A percentile compares a stretch with the other conserved stretches of the same genome.
Evolutionary conservation across 2,329 filamentous ascomycete species (phyloP).

Genomic region (Penicillium sp.): DNA sequence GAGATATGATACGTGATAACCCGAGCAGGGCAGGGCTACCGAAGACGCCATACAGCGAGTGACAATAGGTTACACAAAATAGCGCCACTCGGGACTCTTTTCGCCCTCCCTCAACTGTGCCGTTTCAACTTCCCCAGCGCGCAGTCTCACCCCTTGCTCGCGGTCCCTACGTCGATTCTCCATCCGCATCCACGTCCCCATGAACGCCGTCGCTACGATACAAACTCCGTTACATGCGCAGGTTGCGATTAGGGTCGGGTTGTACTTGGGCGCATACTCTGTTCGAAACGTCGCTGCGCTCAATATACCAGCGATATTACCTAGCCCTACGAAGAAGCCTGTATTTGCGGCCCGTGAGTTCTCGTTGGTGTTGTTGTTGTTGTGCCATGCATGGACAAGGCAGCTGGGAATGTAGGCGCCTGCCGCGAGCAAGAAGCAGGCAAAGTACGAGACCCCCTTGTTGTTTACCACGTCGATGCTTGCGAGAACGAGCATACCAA

Average conservation of each 20-base stretch:
- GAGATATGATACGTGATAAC: neutral
- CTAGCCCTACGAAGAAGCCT: constrained; percentile 54
- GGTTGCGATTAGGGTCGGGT: constrained; percentile 53
- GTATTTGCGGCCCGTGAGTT: constrained; percentile 55
- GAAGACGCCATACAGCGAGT: neutral
- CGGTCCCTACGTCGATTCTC: constrained; percentile 50
- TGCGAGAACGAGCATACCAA: constrained; percentile 52
- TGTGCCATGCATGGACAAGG: constrained; percentile 57
- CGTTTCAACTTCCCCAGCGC: constrained; percentile 47
- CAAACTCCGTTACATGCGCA: constrained; percentile 49
- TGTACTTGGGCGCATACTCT: constrained; percentile 54
- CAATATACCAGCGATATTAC: constrained; percentile 56
- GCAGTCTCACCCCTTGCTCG: constrained; percentile 41
- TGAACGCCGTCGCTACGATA: constrained; percentile 44
- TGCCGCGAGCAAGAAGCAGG: constrained; percentile 53
- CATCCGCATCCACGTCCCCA: constrained; percentile 53
- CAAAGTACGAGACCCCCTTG: constrained; percentile 55
- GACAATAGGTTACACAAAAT: constrained; percentile 25
- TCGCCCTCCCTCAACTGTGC: constrained; percentile 46
- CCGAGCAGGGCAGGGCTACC: neutral
- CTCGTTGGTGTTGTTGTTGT: constrained; percentile 59
- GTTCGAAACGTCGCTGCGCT: constrained; percentile 51
- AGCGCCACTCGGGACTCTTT: constrained; percentile 42
- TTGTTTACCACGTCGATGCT: constrained; percentile 49
- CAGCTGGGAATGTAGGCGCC: constrained; percentile 53